A percentile compares a stretch with the other conserved stretches of the same genome.
Conservation (phyloP, 169 alveolate species). For the Plasmodium gallinaceum region DNA sequence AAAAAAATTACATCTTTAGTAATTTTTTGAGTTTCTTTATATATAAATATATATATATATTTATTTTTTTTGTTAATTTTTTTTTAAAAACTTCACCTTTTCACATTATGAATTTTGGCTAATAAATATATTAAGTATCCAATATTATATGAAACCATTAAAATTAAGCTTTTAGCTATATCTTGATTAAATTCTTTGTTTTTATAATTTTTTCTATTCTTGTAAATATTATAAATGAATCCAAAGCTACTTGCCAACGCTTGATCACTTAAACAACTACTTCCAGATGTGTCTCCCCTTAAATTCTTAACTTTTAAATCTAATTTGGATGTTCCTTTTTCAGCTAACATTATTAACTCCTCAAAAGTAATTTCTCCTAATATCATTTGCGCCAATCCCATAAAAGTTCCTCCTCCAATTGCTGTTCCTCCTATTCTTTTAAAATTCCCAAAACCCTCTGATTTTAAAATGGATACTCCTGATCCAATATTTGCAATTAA, state of each 20-base stretch:
- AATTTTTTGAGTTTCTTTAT: not conserved
- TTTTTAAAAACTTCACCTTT: conserved; percentile 63
- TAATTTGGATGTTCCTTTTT: conserved; percentile 82
- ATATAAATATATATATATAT: not conserved
- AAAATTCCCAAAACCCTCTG: conserved; percentile 27
- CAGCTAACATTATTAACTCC: conserved; percentile 87
- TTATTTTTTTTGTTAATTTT: not conserved
- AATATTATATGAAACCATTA: conserved; percentile 91
- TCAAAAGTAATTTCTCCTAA: conserved; percentile 88
- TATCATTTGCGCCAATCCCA: conserved; percentile 90
- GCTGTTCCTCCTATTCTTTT: conserved; percentile 90
- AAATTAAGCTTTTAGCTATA: conserved; percentile 88
- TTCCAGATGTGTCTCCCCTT: conserved; percentile 81
- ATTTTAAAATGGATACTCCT: conserved; percentile 92
- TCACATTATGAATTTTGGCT: conserved; percentile 87
- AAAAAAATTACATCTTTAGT: not conserved
- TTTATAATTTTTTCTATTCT: conserved; percentile 12
- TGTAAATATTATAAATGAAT: conserved; percentile 66
- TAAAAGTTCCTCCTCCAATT: conserved; percentile 94
- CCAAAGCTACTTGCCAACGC: conserved; percentile 89
- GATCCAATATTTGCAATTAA: conserved; percentile 92
- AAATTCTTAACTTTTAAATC: conserved; percentile 81
- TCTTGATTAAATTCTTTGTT: conserved; percentile 84
- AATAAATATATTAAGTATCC: conserved; percentile 90
- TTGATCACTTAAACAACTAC: conserved; percentile 82